Evolutionary conservation across 2,329 filamentous ascomycete species (phyloP).

Genomic region (Geosmithia flava): DNA sequence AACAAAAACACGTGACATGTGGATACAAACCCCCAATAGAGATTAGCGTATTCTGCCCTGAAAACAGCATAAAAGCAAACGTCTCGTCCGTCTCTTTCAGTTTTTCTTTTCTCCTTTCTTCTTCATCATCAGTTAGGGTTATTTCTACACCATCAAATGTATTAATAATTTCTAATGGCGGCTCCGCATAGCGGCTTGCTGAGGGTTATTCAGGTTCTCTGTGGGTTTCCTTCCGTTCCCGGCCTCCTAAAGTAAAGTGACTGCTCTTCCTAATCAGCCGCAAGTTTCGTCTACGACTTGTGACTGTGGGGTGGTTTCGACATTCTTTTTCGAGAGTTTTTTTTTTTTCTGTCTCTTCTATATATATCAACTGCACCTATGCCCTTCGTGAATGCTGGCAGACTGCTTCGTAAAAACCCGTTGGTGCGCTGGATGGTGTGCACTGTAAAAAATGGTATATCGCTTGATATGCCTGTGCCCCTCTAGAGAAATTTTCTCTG

Average conservation of each 20-base stretch:
- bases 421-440: too few species aligned
- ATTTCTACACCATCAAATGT: conserved; percentile 39
- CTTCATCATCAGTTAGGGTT: conserved; percentile 32
- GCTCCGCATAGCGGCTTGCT: conserved; percentile 43
- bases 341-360: background rate
- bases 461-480: too few species aligned
- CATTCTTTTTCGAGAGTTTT: conserved; percentile 14
- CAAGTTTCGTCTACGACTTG: conserved; percentile 23
- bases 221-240: conserved; percentile 44
- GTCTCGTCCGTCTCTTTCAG: conserved; percentile 3
- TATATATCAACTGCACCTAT: too few species aligned
- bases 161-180: conserved; percentile 29
- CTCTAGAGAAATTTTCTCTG: too few species aligned
- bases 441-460: too few species aligned
- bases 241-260: conserved; percentile 36
- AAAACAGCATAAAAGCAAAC: conserved; percentile 2
- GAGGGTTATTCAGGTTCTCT: conserved; percentile 32
- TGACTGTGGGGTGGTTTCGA: conserved; percentile 41
- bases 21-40: background rate
- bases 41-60: background rate
- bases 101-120: conserved; percentile 18
- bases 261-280: conserved; percentile 34
- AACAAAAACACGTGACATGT: background rate
- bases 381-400: too few species aligned
- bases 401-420: too few species aligned